Evolutionary conservation across 306 rosid species (phyloP).

Genomic region (Inga laurina): DNA sequence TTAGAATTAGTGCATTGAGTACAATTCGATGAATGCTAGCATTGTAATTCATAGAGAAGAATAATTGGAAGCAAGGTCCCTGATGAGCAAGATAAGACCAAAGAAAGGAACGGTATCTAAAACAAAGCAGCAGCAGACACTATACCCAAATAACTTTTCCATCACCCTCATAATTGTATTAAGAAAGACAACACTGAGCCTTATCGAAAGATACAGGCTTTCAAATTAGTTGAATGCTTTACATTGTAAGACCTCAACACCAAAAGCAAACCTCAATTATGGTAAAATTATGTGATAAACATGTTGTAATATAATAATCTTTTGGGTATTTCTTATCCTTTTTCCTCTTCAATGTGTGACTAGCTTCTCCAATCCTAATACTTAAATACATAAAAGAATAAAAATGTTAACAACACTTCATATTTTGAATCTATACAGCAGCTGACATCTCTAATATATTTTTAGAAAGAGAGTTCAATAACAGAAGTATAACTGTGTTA

Average conservation of each 20-base stretch:
- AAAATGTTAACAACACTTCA: not conserved
- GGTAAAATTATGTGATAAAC: not conserved
- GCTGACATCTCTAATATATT: not conserved
- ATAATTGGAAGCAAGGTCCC: slow-evolving; percentile 3
- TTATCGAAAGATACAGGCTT: not conserved
- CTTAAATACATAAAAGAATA: not conserved
- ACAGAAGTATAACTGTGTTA: not conserved
- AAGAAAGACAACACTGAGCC: not conserved
- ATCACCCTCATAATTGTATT: not conserved
- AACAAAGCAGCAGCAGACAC: slow-evolving; percentile 1
- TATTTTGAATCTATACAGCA: not conserved
- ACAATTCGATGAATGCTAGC: not conserved
- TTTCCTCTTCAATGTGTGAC: not conserved
- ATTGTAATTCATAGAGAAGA: not conserved
- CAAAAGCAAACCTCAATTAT: not conserved
- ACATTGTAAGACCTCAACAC: not conserved
- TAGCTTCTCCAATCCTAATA: not conserved
- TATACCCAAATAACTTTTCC: not conserved
- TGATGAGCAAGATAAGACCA: not conserved
- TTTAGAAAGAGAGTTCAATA: not conserved
- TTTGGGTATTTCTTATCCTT: not conserved
- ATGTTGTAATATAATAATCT: not conserved
- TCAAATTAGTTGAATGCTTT: not conserved
- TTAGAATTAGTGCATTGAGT: not conserved
- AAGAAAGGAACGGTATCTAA: not conserved